A percentile compares a stretch with the other conserved stretches of the same genome.
phyloP scores from a whole-genome alignment of 345 rosid genomes.

The Fremontodendron californicum region DNA sequence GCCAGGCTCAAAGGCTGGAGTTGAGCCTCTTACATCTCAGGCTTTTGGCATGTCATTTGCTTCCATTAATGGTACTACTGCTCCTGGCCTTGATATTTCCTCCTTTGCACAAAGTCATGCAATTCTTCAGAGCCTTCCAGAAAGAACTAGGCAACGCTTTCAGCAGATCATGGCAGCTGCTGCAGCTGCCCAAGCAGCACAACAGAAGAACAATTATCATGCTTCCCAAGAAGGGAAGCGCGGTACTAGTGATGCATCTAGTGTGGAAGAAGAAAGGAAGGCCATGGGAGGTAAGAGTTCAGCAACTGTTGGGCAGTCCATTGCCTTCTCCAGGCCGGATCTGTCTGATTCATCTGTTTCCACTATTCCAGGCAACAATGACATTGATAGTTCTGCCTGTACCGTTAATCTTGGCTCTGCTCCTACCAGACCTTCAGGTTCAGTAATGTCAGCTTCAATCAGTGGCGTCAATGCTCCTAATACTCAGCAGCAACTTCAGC shows the following conservation, averaged over 20 bases:
- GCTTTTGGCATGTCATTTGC: conserved; percentile 92
- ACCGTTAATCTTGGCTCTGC: conserved; percentile 45
- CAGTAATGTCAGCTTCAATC: conserved; percentile 38
- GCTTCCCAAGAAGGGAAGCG: conserved; percentile 60
- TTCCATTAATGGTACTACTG: conserved; percentile 53
- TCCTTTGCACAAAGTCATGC: conserved; percentile 69
- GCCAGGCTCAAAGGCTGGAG: conserved; percentile 49
- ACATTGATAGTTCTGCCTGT: conserved; percentile 72
- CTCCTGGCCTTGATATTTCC: conserved; percentile 68
- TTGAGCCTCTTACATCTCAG: conserved; percentile 56
- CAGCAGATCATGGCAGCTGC: conserved; percentile 52
- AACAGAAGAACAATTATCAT: conserved; percentile 63
- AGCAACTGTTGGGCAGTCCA: conserved; percentile 53
- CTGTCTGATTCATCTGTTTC: conserved; percentile 53
- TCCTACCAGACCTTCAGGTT: conserved; percentile 44
- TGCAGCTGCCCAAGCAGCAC: too few relatives aligned
- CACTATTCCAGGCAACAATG: conserved; percentile 49
- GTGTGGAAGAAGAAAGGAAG: conserved; percentile 66
- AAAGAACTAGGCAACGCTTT: conserved; percentile 60
- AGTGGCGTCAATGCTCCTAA: conserved; percentile 29
- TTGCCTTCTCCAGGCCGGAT: conserved; percentile 78
- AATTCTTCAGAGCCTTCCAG: conserved; percentile 69
- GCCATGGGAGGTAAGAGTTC: conserved; percentile 46
- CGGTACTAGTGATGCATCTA: conserved; percentile 44
- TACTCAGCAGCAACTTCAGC: conserved; percentile 50